phyloP scores from a whole-genome alignment of 2,329 filamentous ascomycete genomes.

The Epichloe scottii region DNA sequence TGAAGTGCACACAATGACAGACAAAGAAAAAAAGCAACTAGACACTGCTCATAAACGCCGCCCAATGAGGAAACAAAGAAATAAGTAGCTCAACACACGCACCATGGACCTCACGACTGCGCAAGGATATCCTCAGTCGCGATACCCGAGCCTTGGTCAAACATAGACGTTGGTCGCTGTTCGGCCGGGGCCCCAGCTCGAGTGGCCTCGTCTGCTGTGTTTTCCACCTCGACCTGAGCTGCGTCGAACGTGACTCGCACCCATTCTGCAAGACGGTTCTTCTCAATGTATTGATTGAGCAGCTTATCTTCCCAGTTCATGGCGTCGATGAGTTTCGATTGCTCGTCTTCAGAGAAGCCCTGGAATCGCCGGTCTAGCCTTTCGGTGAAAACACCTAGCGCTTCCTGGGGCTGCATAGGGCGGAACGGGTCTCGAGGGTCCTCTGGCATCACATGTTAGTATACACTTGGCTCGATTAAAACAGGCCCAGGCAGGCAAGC shows the following conservation, averaged over 20 bases:
- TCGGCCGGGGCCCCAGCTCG: slow-evolving; percentile 6
- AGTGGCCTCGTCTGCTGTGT: slow-evolving; percentile 20
- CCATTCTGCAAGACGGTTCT: slow-evolving; percentile 61
- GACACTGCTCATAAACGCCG: neutral
- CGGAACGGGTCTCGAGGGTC: slow-evolving; percentile 29
- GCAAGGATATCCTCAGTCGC: neutral
- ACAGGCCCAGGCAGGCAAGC: no score
- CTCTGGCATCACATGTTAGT: slow-evolving; percentile 24
- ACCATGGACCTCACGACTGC: neutral
- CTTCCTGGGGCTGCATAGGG: slow-evolving; percentile 38
- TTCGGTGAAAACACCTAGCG: slow-evolving; percentile 47
- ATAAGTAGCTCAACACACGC: neutral
- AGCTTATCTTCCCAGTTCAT: slow-evolving; percentile 60
- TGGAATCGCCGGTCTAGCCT: slow-evolving; percentile 48
- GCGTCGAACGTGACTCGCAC: slow-evolving; percentile 25
- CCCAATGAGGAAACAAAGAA: neutral
- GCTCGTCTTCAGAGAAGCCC: slow-evolving; percentile 48
- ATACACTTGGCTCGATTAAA: neutral
- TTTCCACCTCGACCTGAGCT: slow-evolving; percentile 23
- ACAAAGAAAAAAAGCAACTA: neutral
- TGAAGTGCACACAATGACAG: neutral
- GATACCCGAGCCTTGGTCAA: neutral
- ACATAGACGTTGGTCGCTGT: neutral
- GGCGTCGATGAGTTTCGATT: slow-evolving; percentile 55
- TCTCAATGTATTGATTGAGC: slow-evolving; percentile 52